phyloP scores from a whole-genome alignment of 441 rosid species.

The Sinapis alba region DNA sequence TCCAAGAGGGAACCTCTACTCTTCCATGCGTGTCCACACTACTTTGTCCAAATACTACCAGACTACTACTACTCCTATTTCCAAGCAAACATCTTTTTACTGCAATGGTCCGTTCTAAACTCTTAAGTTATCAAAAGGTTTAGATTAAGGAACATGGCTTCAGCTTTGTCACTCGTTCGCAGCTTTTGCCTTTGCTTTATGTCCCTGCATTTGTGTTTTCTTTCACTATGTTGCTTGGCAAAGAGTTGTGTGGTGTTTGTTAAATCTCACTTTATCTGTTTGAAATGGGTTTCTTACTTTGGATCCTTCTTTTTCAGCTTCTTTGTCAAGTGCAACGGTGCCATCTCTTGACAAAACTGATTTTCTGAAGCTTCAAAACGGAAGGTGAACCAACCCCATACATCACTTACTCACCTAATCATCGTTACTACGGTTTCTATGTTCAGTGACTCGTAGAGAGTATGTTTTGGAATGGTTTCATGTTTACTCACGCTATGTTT shows the following conservation, averaged over 20 bases:
- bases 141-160: constrained; percentile 39
- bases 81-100: constrained; percentile 59
- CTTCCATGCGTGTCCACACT: constrained; percentile 71
- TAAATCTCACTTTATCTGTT: not conserved
- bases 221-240: constrained; percentile 7
- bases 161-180: constrained; percentile 15
- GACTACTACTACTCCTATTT: constrained; percentile 54
- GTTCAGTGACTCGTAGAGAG: not conserved
- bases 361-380: constrained; percentile 95
- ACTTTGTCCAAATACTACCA: constrained; percentile 56
- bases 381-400: constrained; percentile 64
- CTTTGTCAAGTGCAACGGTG: constrained; percentile 55
- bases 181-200: constrained; percentile 9
- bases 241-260: constrained; percentile 19
- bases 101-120: constrained; percentile 98
- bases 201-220: constrained; percentile 4
- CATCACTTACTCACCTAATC: constrained; percentile 13
- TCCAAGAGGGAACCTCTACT: constrained; percentile 67
- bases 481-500: constrained; percentile 7
- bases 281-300: constrained; percentile 24
- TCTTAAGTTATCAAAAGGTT: constrained; percentile 53
- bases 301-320: constrained; percentile 54
- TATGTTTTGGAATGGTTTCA: constrained; percentile 1
- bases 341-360: constrained; percentile 66
- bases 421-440: not conserved